Base-by-base conservation (phyloP, 352 stramenopile genomes). In the Pythium biforme region DNA sequence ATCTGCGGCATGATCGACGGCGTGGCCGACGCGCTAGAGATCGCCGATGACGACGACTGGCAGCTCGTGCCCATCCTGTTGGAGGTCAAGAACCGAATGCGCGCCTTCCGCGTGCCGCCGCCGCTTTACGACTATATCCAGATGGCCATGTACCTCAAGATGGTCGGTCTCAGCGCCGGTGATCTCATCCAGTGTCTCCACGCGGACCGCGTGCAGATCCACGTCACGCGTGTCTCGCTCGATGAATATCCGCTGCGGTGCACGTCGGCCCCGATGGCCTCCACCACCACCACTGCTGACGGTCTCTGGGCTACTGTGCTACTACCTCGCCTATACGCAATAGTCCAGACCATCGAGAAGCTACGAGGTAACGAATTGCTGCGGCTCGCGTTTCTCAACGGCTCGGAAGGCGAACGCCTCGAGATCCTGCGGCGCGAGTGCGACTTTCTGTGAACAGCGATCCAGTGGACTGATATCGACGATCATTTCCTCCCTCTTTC, bases 1-100 rank as follows among this genome's bases (percentile, higher is more conserved):
- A 87, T 93, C 37, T 91, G 81, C 45, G 84, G 84, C 22, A 91
- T 91, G 84, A 77, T 93, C n/a, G 84, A 93, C 46, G 84, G 84
- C 22, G 68, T 90, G 26, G 65, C 79, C 14, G 84, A 93, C 63
- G 59, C 73, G 12, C 66, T 93, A 27, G 62, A 43, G 1, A 90
- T 91, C 53, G 56, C 61, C 4, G 62, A 69, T 2, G 77, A 87
- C 33, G 81, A 88, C 48, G 72, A 86, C 43, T 93, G 84, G 84
- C 62, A 62, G 26, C 63, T 90, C 22, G 75, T 70, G 17, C 80
- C 75, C 7, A 77, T 90, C 9, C 70, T 93, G 27, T 72, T 93
- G 14, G 84, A 93, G 55, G 74, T 93, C 19, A 93, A 93, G 64
- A 93, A 91, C 65, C 80, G 84, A 19, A 61, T 93, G 64, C 72